A percentile compares a stretch with the other conserved stretches of the same genome.
These are phyloP conservation scores for Cordyceps javanica DNA, from an alignment of 2,329 filamentous ascomycete species.

Conservation along the genomic window DNA sequence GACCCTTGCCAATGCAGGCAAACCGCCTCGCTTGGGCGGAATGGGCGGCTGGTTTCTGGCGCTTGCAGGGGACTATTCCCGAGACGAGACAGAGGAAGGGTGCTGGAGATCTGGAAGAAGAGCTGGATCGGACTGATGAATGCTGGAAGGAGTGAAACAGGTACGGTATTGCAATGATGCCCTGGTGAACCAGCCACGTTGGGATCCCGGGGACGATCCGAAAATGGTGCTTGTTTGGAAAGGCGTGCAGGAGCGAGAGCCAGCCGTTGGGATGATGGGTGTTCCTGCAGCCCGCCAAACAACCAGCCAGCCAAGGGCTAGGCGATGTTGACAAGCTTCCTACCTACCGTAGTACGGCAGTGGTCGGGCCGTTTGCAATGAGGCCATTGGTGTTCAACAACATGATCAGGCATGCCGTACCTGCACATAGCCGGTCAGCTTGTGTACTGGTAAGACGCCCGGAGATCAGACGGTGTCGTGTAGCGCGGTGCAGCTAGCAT, in stretches of 20 bases:
- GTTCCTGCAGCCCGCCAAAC: not conserved
- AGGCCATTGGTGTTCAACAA: no score
- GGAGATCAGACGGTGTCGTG: no score
- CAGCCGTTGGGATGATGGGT: not conserved
- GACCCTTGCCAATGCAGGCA: not conserved
- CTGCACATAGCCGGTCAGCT: no score
- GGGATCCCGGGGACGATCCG: not conserved
- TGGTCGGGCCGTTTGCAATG: no score
- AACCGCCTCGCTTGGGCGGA: conserved; percentile 1
- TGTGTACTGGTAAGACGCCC: no score
- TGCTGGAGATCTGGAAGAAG: not conserved
- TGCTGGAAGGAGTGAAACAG: conserved; percentile 2
- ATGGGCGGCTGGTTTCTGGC: not conserved
- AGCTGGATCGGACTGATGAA: not conserved
- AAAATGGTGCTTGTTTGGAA: not conserved
- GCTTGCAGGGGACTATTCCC: conserved; percentile 1
- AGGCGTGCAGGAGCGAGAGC: not conserved
- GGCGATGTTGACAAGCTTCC: no score
- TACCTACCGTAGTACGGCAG: not conserved
- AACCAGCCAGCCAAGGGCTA: not conserved
- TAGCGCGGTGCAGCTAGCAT: no score
- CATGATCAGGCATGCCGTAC: no score
- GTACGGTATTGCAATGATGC: not conserved
- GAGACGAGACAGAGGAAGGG: not conserved
- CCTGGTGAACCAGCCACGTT: conserved; percentile 6